Percentiles rank a stretch among this genome's conserved stretches.
Conservation (phyloP, 805 yeast species). For the Ogataea saltuana region DNA sequence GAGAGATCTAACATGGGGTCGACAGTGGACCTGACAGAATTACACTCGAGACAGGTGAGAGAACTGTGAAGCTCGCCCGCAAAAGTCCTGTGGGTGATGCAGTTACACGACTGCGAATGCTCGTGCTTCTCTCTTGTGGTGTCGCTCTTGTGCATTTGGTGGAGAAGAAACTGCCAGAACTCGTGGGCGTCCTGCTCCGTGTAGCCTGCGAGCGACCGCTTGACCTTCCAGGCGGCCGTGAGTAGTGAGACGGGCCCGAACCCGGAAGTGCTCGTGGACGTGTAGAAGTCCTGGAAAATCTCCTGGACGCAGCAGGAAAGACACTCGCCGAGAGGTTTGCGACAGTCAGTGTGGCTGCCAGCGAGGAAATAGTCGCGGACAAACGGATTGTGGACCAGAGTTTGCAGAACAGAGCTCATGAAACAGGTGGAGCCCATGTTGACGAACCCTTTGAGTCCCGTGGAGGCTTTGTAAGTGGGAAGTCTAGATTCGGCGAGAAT, state of each 20-base stretch:
- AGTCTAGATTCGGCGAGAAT: constrained; percentile 36
- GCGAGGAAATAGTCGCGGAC: constrained; percentile 74
- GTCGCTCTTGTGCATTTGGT: constrained; percentile 70
- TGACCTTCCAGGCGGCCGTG: constrained; percentile 85
- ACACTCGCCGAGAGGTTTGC: constrained; percentile 48
- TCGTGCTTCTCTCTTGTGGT: constrained; percentile 23
- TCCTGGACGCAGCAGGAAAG: constrained; percentile 84
- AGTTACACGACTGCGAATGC: constrained; percentile 51
- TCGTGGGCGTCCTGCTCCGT: constrained; percentile 99
- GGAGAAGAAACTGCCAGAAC: constrained; percentile 87
- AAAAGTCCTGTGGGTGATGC: constrained; percentile 81
- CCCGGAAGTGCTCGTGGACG: constrained; percentile 61
- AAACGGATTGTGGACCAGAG: constrained; percentile 86
- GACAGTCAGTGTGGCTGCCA: constrained; percentile 68
- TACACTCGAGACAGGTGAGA: constrained; percentile 72
- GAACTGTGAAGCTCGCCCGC: constrained; percentile 82
- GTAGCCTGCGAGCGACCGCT: constrained; percentile 86
- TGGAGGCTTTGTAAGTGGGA: constrained; percentile 57
- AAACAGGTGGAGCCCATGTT: constrained; percentile 98
- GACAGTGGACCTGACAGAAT: constrained; percentile 60
- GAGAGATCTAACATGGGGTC: constrained; percentile 93
- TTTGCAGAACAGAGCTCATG: constrained; percentile 90
- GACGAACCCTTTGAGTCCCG: constrained; percentile 86
- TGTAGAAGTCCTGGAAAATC: constrained; percentile 72
- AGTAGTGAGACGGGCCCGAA: constrained; percentile 80